phyloP scores from a whole-genome alignment of 768 basidiomycete species.

The Lentinus brumalis region DNA sequence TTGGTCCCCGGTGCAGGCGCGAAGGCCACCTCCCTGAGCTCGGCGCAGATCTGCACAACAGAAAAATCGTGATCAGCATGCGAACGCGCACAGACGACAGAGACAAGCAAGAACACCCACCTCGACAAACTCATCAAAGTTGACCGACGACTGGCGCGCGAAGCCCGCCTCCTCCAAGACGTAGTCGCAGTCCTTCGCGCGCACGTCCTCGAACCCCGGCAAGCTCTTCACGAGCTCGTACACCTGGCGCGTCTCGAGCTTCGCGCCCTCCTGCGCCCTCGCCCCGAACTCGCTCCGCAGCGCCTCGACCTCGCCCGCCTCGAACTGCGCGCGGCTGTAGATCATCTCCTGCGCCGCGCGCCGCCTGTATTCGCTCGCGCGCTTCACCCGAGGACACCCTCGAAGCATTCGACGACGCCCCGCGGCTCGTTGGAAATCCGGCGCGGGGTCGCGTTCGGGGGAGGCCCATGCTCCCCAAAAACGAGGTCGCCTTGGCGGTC shows the following conservation, averaged over 20 bases:
- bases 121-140: conserved; percentile 89
- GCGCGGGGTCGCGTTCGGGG: conserved; percentile 45
- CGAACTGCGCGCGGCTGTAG: conserved; percentile 56
- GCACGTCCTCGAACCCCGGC: conserved; percentile 59
- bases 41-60: conserved; percentile 63
- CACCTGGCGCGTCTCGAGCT: conserved; percentile 41
- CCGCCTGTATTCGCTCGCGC: conserved; percentile 11
- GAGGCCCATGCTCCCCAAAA: conserved; percentile 87
- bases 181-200: conserved; percentile 67
- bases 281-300: conserved; percentile 44
- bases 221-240: conserved; percentile 31
- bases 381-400: conserved; percentile 20
- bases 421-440: conserved; percentile 18
- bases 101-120: conserved; percentile 41
- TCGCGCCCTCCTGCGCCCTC: conserved; percentile 30
- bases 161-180: conserved; percentile 80
- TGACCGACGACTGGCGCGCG: conserved; percentile 52
- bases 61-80: background rate
- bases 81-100: background rate
- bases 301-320: conserved; percentile 48
- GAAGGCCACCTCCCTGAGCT: conserved; percentile 66
- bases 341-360: conserved; percentile 32
- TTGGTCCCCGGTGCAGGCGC: conserved; percentile 36
- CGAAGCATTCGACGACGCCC: conserved; percentile 29
- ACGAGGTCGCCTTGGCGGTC: conserved; percentile 57